These are phyloP conservation scores for Populus hybrid DNA, from an alignment of 441 rosid genomes.

Conservation along the genomic window DNA sequence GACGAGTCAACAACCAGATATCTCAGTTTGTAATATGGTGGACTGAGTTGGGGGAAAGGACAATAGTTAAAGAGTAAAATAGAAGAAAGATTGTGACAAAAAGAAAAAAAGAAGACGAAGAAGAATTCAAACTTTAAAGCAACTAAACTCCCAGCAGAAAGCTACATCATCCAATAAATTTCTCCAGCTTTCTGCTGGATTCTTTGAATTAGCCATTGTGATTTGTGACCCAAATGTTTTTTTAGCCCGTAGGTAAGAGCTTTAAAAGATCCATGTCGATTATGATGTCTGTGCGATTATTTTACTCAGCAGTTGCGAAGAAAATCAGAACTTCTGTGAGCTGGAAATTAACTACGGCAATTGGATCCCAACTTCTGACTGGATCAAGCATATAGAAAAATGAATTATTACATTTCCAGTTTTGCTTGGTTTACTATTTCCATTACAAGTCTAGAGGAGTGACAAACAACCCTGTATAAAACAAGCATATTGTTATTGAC, in stretches of 20 bases:
- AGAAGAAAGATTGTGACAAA: not conserved
- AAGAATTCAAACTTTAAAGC: not conserved
- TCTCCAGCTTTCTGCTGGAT: not conserved
- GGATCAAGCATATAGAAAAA: not conserved
- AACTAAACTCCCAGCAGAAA: not conserved
- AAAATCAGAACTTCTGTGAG: not conserved
- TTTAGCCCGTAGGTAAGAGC: not conserved
- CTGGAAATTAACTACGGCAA: not conserved
- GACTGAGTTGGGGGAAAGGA: not conserved
- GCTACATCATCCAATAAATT: not conserved
- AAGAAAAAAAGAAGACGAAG: too few relatives aligned
- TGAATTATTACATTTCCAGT: not conserved
- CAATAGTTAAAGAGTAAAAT: not conserved
- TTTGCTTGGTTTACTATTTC: not conserved
- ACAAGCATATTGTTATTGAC: not conserved
- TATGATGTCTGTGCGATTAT: not conserved
- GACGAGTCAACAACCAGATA: not conserved
- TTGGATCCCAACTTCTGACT: not conserved
- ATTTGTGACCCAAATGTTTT: too few relatives aligned
- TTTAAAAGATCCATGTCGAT: too few relatives aligned
- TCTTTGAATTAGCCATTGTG: not conserved
- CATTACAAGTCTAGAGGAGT: not conserved
- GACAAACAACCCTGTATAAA: not conserved
- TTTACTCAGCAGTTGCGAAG: not conserved
- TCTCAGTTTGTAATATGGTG: not conserved